phyloP scores from a whole-genome alignment of 2,329 filamentous ascomycete genomes.

The Sordariomycetes sp. region DNA sequence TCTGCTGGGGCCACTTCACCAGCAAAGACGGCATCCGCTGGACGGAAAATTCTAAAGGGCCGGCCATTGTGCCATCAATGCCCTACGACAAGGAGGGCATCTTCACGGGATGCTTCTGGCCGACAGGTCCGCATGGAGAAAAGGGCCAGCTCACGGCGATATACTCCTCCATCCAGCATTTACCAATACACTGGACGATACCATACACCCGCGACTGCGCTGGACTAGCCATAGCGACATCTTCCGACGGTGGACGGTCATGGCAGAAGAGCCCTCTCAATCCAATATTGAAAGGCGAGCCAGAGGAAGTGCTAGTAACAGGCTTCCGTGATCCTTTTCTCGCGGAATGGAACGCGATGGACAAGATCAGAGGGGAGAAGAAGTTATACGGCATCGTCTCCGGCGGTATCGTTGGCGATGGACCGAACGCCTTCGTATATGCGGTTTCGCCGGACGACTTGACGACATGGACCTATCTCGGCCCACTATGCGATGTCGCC shows the following conservation, averaged over 20 bases:
- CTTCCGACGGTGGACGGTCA: constrained; percentile 22
- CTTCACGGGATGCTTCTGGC: constrained; percentile 40
- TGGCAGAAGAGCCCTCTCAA: constrained; percentile 21
- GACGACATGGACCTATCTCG: constrained; percentile 33
- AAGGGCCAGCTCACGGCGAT: constrained; percentile 18
- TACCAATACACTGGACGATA: constrained; percentile 26
- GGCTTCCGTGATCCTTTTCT: constrained; percentile 25
- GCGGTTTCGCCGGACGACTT: constrained; percentile 26
- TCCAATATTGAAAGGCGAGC: constrained; percentile 18
- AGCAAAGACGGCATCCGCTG: constrained; percentile 30
- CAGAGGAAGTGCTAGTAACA: constrained; percentile 15
- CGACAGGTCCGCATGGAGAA: constrained; percentile 35
- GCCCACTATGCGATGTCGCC: constrained; percentile 28
- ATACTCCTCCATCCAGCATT: constrained; percentile 21
- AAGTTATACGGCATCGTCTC: constrained; percentile 37
- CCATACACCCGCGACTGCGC: constrained; percentile 31
- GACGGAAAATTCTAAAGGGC: constrained; percentile 26
- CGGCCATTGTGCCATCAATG: constrained; percentile 21
- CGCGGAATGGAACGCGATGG: constrained; percentile 16
- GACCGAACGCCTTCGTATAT: constrained; percentile 38
- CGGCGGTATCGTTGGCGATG: constrained; percentile 29
- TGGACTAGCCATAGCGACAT: constrained; percentile 27
- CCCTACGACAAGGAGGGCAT: constrained; percentile 41
- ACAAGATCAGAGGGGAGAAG: constrained; percentile 11
- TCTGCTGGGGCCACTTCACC: constrained; percentile 41